Evolutionary conservation across 2,329 filamentous ascomycete species (phyloP), one percentile per base, ranked within the genome.

Genomic region (Zasmidium citrigriseum): DNA sequence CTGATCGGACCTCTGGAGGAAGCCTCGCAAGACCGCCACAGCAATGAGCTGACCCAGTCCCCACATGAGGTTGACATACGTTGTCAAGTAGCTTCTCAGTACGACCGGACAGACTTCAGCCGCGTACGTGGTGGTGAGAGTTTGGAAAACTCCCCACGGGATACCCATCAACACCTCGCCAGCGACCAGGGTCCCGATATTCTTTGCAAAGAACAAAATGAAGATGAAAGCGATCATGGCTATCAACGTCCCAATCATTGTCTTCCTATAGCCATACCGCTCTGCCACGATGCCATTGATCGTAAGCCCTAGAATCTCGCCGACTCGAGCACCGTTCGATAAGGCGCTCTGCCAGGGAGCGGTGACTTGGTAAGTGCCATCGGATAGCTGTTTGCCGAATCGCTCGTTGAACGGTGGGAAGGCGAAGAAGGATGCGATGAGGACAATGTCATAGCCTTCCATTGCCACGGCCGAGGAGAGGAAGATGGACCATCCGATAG

Each of bases 251-350:
- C 67, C 76, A 55, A 89, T 83, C 61, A 89, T 81, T 21, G 85
- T 88, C 68, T 83, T 67, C 23, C 63, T 55, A 59, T 66, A 71
- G 7, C 70, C 70, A 22, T 66, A 66, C 10, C 63, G 53, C 72
- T 89, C 86, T 14, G 86, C 85, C 47, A 88, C 73, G 72, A 80
- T 86, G 44, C 87, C 88, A 68, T 88, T 89, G 71, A 89, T 77
- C 64, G 88, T 75, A 49, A 89, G 78, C 14, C 88, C 88, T 52
- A 89, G 79, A 52, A 90, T 85, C 70, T 88, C 85, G 47, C 88
- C 88, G 20, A 82, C 80, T 55, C 82, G 78, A 7, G 61, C 58
- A 38, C 83, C 85, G 55, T 84, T 84, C 4, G 78, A 79, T 2
- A 87, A 67, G 0, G 78, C 84, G 0, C 81, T 80, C 67, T 86